Percentiles rank a stretch among this genome's conserved stretches.
phyloP scores from a whole-genome alignment of 2,329 filamentous ascomycete genomes.

The Aureobasidium namibiae region DNA sequence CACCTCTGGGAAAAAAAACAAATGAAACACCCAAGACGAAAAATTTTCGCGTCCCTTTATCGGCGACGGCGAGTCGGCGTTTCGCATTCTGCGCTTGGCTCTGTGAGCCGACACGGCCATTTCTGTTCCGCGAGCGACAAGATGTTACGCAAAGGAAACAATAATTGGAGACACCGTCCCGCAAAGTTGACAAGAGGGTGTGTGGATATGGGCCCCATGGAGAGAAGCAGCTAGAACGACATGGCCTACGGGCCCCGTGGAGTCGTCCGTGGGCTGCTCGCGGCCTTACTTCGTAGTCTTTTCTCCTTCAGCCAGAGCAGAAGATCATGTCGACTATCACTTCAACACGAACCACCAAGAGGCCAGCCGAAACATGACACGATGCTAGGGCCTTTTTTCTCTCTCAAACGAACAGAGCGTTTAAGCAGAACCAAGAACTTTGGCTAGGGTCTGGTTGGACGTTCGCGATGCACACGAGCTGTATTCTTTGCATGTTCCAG shows the following conservation, averaged over 20 bases:
- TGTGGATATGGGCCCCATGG: constrained; percentile 5
- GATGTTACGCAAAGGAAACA: background rate
- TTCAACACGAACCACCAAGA: background rate
- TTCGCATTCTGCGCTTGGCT: background rate
- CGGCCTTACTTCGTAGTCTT: constrained; percentile 7
- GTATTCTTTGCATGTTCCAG: background rate
- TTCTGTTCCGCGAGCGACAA: background rate
- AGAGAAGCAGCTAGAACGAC: background rate
- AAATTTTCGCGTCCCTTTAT: constrained; percentile 7
- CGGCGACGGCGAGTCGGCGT: constrained; percentile 2
- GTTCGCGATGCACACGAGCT: background rate
- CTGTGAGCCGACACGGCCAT: background rate
- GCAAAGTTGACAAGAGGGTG: background rate
- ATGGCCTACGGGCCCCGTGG: background rate
- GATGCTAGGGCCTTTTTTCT: background rate
- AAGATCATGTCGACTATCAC: background rate
- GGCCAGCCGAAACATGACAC: constrained; percentile 2
- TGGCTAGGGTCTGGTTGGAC: background rate
- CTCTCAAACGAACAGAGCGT: background rate
- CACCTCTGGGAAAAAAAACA: background rate
- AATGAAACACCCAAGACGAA: background rate
- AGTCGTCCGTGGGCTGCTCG: background rate
- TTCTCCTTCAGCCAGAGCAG: background rate
- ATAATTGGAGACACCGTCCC: background rate
- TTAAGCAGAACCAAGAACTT: background rate